Conservation (phyloP, 192 early-diverging fungal genomes). For the Gamsiella multidivaricata region DNA sequence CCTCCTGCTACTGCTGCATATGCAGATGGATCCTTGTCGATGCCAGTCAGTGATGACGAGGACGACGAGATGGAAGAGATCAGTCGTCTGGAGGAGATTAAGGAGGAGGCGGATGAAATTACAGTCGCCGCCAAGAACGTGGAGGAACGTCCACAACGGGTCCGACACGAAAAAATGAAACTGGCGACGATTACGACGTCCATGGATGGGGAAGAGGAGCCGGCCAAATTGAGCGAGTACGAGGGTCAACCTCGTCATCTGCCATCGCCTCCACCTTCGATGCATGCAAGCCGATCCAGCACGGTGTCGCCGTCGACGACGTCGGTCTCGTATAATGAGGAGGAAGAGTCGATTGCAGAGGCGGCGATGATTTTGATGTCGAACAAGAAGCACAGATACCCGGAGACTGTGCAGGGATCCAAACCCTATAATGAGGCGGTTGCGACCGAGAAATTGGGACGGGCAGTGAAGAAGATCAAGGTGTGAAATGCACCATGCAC, state of each 20-base stretch:
- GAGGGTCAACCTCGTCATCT: constrained; percentile 6
- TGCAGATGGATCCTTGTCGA: constrained; percentile 62
- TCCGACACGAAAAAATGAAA: constrained; percentile 42
- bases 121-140: neutral
- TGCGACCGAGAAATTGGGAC: neutral
- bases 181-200: constrained; percentile 27
- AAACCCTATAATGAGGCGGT: neutral
- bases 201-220: constrained; percentile 18
- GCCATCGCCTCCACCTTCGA: constrained; percentile 50
- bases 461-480: constrained; percentile 32
- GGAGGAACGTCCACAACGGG: constrained; percentile 1
- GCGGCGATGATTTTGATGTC: constrained; percentile 37
- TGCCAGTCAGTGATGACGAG: constrained; percentile 64
- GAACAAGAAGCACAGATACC: constrained; percentile 27
- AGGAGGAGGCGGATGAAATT: constrained; percentile 30
- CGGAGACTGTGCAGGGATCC: neutral
- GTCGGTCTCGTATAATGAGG: constrained; percentile 29
- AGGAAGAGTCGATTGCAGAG: constrained; percentile 39
- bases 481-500: too few relatives aligned
- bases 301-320: constrained; percentile 40
- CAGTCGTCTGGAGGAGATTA: constrained; percentile 31
- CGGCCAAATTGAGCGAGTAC: neutral
- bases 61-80: constrained; percentile 40
- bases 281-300: constrained; percentile 35
- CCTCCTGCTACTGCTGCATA: constrained; percentile 59